These are phyloP conservation scores for Amborella trichopoda DNA, from an alignment of 164 flowering plant genomes.

Conservation along the genomic window DNA sequence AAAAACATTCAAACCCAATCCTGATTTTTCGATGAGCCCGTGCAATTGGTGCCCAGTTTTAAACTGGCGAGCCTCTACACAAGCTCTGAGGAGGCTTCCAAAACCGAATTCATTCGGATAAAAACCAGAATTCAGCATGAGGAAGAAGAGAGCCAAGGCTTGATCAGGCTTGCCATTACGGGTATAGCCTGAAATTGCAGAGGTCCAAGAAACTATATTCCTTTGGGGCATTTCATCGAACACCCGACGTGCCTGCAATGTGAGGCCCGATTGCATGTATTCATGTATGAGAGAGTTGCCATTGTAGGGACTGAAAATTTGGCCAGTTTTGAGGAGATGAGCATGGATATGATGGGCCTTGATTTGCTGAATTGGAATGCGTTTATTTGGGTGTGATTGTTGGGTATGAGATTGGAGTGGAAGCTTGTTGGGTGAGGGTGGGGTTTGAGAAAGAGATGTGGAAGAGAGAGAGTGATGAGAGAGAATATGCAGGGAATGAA, in stretches of 20 bases:
- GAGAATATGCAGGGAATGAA: neutral
- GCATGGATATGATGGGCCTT: constrained; percentile 7
- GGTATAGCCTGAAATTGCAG: constrained; percentile 9
- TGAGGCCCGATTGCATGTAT: constrained; percentile 4
- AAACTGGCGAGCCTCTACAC: constrained; percentile 5
- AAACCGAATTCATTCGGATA: constrained; percentile 9
- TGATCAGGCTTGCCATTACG: constrained; percentile 1
- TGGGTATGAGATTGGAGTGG: neutral
- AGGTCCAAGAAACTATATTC: constrained; percentile 11
- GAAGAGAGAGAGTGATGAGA: too few relatives aligned
- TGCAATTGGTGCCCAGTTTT: constrained; percentile 6
- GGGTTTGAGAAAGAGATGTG: neutral
- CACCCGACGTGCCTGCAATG: constrained; percentile 2
- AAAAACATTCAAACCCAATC: constrained; percentile 5
- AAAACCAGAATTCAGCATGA: constrained; percentile 8
- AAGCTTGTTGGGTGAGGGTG: neutral
- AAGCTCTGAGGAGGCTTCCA: constrained; percentile 9
- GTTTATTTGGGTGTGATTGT: neutral
- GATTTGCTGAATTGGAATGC: neutral
- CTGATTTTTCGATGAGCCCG: constrained; percentile 7
- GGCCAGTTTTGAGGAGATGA: constrained; percentile 9
- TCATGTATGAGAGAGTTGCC: constrained; percentile 8
- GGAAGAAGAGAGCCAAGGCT: constrained; percentile 1
- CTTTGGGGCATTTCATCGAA: constrained; percentile 9
- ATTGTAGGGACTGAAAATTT: constrained; percentile 1